Evolutionary conservation across 2,329 filamentous ascomycete species (phyloP), one percentile per base, ranked within the genome.

Genomic region (Tothia fuscella): DNA sequence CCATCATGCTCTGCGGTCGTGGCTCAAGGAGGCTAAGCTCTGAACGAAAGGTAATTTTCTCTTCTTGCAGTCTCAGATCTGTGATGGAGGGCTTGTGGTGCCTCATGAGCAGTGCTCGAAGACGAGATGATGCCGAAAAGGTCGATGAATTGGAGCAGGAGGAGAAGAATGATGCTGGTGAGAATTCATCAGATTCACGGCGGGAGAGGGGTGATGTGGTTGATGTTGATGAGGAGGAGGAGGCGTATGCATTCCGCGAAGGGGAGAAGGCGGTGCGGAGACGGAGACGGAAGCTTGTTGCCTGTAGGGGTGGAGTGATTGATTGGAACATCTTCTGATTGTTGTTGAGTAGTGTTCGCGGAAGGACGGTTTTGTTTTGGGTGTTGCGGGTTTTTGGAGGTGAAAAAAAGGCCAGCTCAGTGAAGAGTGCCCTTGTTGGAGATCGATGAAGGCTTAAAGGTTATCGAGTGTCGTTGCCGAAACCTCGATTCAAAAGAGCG

Each of bases 31-130:
- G 24, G 4, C 49, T 44, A 5, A 58, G 42, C 25, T 48, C 48
- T 28, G 47, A 48, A 13, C 45, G 44, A 25, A 54, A 48, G 5
- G 48, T 17, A 3, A 29, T 35, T 7, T 49, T 44, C 41, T 59
- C 56, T 41, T 54, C 50, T 30, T 57, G 55, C 36, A 53, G 50
- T 49, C 56, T 52, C 13, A 56, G 19, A 37, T 58, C 51, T 14
- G 50, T 36, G n/a, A 48, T 45, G 42, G 54, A 57, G 44, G 53
- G 55, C 47, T 54, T 53, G 36, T 52, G 46, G 13, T 51, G 45
- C 28, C 56, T 16, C 45, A 49, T 43, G 44, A 48, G 46, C 13
- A 45, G 38, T 10, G 28, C 30, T 24, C 43, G n/a, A 6, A 45
- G 39, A 28, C 43, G 37, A 21, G 33, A 32, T 20, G 41, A 25